Percentiles rank a stretch among this genome's conserved stretches.
These are phyloP conservation scores for Phytophthora tubulina DNA, from an alignment of 352 stramenopile species.

Conservation along the genomic window DNA sequence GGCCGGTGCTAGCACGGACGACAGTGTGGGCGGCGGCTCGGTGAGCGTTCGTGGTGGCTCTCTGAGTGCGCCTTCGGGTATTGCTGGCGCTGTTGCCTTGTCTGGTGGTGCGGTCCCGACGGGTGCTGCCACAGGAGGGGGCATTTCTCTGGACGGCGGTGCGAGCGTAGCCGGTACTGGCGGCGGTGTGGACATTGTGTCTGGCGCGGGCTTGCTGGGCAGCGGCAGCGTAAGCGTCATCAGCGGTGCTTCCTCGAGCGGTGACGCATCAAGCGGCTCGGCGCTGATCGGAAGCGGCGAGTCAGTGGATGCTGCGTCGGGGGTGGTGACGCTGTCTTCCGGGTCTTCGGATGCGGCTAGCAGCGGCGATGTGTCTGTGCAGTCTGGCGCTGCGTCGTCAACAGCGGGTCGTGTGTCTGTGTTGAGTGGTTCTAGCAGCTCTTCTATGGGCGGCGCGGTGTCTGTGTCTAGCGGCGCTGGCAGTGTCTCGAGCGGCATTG, in stretches of 20 bases:
- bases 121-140: conserved; percentile 16
- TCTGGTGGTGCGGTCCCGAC: conserved; percentile 29
- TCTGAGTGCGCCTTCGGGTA: conserved; percentile 19
- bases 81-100: conserved; percentile 22
- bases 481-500: conserved; percentile 9
- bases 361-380: background rate
- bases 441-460: background rate
- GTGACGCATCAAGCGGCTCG: conserved; percentile 9
- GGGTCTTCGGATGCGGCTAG: background rate
- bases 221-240: conserved; percentile 18
- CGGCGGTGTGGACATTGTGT: conserved; percentile 16
- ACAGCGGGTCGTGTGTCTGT: background rate
- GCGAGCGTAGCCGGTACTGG: conserved; percentile 13
- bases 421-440: background rate
- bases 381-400: background rate
- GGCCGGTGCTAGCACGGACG: conserved; percentile 25
- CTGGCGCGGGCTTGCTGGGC: conserved; percentile 19
- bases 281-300: background rate
- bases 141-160: conserved; percentile 16
- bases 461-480: background rate
- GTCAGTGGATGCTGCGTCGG: background rate
- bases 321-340: background rate
- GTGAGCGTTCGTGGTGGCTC: conserved; percentile 23
- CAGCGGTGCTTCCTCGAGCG: conserved; percentile 11
- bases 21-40: conserved; percentile 22